A percentile compares a stretch with the other conserved stretches of the same genome.
These are phyloP conservation scores for Rhodotorula sp. DNA, from an alignment of 1,284 basidiomycete species.

Conservation along the genomic window DNA sequence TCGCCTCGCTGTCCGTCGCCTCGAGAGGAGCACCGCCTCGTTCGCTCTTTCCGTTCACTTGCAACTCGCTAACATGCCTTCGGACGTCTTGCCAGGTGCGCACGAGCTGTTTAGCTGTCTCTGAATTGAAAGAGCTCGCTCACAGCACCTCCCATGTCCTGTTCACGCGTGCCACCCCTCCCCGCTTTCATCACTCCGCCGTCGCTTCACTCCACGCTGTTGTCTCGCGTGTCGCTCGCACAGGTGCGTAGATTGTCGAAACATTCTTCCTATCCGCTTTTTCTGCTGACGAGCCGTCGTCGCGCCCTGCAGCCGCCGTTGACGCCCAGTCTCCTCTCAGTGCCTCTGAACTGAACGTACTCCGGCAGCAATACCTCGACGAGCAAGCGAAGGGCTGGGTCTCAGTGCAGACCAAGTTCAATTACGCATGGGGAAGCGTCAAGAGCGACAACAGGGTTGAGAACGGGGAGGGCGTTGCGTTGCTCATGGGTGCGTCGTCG, in stretches of 20 bases:
- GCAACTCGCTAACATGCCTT: background rate
- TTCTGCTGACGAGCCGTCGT: background rate
- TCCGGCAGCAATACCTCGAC: constrained; percentile 31
- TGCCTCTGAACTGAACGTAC: constrained; percentile 27
- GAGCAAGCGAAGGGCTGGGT: constrained; percentile 65
- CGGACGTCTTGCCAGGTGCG: constrained; percentile 11
- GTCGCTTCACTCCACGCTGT: no score
- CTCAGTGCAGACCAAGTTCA: constrained; percentile 95
- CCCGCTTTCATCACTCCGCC: background rate
- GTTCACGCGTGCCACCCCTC: background rate
- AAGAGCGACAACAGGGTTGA: constrained; percentile 78
- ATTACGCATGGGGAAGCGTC: constrained; percentile 87
- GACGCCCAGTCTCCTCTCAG: constrained; percentile 36
- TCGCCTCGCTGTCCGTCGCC: no score
- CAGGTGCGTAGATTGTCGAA: no score
- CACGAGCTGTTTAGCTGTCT: no score
- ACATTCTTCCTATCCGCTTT: background rate
- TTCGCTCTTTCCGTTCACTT: background rate
- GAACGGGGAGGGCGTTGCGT: constrained; percentile 83
- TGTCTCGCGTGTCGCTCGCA: no score
- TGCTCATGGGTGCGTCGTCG: constrained; percentile 73
- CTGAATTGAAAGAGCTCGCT: background rate
- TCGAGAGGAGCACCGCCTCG: background rate
- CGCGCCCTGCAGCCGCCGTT: constrained; percentile 28
- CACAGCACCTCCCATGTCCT: background rate